Conservation (phyloP, 345 rosid species). For the Clausena lansium region DNA sequence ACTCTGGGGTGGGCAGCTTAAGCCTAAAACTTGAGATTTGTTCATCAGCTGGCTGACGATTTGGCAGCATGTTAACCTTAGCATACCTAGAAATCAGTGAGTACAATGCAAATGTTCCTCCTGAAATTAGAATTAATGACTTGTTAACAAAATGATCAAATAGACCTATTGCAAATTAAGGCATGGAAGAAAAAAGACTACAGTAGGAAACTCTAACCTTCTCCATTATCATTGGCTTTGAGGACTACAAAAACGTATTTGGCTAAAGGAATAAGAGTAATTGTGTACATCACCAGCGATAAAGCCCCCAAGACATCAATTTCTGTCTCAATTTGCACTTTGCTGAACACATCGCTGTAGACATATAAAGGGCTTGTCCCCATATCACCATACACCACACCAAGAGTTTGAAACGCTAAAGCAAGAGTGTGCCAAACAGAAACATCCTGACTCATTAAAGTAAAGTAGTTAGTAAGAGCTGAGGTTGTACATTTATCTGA, state of each 20-base stretch:
- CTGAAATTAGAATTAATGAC: slow-evolving; percentile 42
- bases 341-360: slow-evolving; percentile 88
- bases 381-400: slow-evolving; percentile 97
- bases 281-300: slow-evolving; percentile 88
- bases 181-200: neutral
- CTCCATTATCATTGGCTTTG: slow-evolving; percentile 96
- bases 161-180: neutral
- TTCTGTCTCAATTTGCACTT: slow-evolving; percentile 72
- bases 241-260: slow-evolving; percentile 94
- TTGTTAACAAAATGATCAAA: slow-evolving; percentile 12
- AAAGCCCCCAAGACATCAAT: slow-evolving; percentile 94
- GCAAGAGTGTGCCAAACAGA: slow-evolving; percentile 65
- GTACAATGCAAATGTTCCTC: slow-evolving; percentile 96
- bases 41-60: slow-evolving; percentile 94
- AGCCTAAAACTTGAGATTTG: slow-evolving; percentile 86
- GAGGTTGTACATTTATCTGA: neutral
- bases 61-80: slow-evolving; percentile 81
- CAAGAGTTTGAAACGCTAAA: slow-evolving; percentile 95
- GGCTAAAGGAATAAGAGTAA: slow-evolving; percentile 80
- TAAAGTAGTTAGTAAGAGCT: slow-evolving; percentile 14
- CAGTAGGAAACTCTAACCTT: slow-evolving; percentile 44
- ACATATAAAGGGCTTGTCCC: slow-evolving; percentile 98
- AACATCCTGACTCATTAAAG: slow-evolving; percentile 51
- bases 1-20: slow-evolving; percentile 89
- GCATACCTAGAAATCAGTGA: slow-evolving; percentile 91